Evolutionary conservation across 2,329 filamentous ascomycete genomes (phyloP).

Genomic region (Aspergillus chevalieri): DNA sequence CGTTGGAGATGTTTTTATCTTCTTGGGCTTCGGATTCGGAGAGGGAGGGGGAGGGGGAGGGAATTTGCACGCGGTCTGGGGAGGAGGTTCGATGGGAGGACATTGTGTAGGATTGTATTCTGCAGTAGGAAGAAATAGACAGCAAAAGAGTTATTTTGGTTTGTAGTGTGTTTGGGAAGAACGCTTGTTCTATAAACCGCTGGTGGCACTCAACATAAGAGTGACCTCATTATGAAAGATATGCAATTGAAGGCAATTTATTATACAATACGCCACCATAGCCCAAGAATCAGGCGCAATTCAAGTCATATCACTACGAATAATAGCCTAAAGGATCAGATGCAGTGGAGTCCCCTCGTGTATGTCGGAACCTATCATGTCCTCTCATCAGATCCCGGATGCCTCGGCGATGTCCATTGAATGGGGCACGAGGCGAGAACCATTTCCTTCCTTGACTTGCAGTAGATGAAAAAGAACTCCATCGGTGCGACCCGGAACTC

Average conservation of each 20-base stretch:
- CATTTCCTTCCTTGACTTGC: neutral
- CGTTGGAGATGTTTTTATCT: conserved; percentile 7
- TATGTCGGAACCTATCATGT: neutral
- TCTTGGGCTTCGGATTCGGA: conserved; percentile 2
- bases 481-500: neutral
- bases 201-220: neutral
- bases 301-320: too few species aligned
- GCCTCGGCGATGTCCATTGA: neutral
- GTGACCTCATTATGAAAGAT: conserved; percentile 2
- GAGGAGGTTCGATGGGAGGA: neutral
- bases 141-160: neutral
- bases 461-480: neutral
- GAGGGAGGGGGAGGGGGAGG: neutral
- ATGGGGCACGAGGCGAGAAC: neutral
- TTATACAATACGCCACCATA: conserved; percentile 1
- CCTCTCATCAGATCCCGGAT: too few species aligned
- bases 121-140: neutral
- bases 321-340: neutral
- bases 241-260: neutral
- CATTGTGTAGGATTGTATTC: neutral
- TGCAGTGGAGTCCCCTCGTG: neutral
- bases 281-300: neutral
- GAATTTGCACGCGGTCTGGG: neutral
- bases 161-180: neutral
- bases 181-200: neutral